Evolutionary conservation across 306 rosid species (phyloP).

Genomic region (Cucurbita moschata): DNA sequence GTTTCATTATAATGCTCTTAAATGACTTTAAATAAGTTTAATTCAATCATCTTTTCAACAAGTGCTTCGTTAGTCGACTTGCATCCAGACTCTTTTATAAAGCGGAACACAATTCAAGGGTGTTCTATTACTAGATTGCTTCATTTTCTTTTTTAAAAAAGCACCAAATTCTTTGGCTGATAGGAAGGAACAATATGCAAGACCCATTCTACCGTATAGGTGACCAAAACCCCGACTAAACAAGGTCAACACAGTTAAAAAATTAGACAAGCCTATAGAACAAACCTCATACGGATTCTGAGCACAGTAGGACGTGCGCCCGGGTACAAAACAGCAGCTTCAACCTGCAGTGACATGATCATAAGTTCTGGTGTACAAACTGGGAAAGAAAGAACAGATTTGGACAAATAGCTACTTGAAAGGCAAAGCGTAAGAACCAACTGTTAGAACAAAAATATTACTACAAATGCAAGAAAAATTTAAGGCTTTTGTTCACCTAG

Average conservation of each 20-base stretch:
- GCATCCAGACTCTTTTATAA: not conserved
- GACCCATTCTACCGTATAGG: not conserved
- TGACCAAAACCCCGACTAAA: not conserved
- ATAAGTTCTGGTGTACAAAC: slow-evolving; percentile 11
- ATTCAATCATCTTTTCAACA: not conserved
- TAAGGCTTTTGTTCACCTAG: too few species aligned
- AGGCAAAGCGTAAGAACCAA: not conserved
- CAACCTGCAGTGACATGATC: slow-evolving; percentile 42
- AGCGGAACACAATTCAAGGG: not conserved
- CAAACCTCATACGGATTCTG: slow-evolving; percentile 84
- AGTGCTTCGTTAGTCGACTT: not conserved
- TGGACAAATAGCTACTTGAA: not conserved
- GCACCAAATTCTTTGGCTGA: too few species aligned
- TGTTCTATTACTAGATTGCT: not conserved
- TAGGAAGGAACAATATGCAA: too few species aligned
- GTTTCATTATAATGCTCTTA: not conserved
- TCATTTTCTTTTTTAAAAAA: too few species aligned
- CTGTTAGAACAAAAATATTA: not conserved
- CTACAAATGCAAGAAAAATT: too few species aligned
- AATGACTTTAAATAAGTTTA: not conserved
- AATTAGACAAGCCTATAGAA: not conserved
- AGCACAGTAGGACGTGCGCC: slow-evolving; percentile 80
- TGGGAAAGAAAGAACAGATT: not conserved
- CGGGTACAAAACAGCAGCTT: slow-evolving; percentile 87
- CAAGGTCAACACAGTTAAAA: not conserved